Conservation (phyloP, 1,284 basidiomycete species). For the Kalmanozyma brasiliensis region DNA sequence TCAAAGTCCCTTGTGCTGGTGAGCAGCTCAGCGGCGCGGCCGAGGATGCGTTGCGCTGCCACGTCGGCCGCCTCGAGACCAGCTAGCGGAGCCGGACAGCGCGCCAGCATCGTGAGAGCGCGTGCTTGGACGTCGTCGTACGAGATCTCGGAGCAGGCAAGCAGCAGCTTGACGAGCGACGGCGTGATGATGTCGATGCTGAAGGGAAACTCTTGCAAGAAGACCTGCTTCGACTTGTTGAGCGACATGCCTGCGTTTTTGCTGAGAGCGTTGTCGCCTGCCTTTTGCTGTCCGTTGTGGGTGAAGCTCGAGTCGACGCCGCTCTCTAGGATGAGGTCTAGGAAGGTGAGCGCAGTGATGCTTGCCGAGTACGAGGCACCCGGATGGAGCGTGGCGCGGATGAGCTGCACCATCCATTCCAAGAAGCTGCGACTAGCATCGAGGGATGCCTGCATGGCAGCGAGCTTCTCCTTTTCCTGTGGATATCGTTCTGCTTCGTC, state of each 20-base stretch:
- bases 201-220: conserved; percentile 45
- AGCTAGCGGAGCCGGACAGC: conserved; percentile 49
- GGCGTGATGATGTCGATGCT: conserved; percentile 30
- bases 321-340: conserved; percentile 53
- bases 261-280: conserved; percentile 19
- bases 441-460: conserved; percentile 15
- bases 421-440: conserved; percentile 40
- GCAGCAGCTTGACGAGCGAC: conserved; percentile 46
- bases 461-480: conserved; percentile 38
- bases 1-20: conserved; percentile 56
- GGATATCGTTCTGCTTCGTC: conserved; percentile 31
- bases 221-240: conserved; percentile 55
- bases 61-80: conserved; percentile 32
- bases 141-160: conserved; percentile 55
- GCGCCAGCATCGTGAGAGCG: conserved; percentile 47
- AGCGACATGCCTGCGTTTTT: conserved; percentile 51
- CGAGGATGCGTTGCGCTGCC: conserved; percentile 37
- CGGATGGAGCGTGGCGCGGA: conserved; percentile 51
- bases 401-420: conserved; percentile 32
- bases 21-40: conserved; percentile 43
- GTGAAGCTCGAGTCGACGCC: conserved; percentile 43
- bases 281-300: conserved; percentile 11
- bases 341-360: conserved; percentile 54
- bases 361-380: conserved; percentile 60
- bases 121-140: conserved; percentile 57